Conservation (phyloP, 352 stramenopile species). For the Blastocystis sp. region DNA sequence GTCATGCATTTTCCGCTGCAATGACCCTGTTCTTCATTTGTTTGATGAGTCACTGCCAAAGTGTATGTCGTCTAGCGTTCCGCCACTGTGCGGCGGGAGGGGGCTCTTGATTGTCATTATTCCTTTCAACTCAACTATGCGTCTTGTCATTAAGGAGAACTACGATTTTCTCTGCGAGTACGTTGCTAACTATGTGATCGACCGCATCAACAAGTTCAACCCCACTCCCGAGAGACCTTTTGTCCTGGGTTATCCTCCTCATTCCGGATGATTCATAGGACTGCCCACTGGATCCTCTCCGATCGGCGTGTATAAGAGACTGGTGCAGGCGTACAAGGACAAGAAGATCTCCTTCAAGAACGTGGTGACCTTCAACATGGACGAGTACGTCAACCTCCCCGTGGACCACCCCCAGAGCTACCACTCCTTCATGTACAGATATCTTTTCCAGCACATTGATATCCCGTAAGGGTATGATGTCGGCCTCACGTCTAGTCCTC, state of each 20-base stretch:
- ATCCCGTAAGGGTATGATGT: conserved; percentile 73
- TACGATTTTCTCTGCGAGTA: conserved; percentile 77
- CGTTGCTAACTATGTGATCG: conserved; percentile 80
- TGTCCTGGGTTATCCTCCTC: conserved; percentile 74
- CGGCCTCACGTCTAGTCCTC: conserved; percentile 72
- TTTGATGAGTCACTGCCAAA: conserved; percentile 1
- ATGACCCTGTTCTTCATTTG: conserved; percentile 10
- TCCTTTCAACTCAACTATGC: conserved; percentile 73
- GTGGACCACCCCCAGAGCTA: conserved; percentile 82
- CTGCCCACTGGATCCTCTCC: conserved; percentile 83
- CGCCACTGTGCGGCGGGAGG: not conserved
- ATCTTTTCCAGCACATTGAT: conserved; percentile 84
- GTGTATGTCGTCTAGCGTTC: conserved; percentile 3
- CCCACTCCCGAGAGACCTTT: conserved; percentile 79
- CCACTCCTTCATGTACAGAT: conserved; percentile 84
- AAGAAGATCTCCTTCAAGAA: conserved; percentile 78
- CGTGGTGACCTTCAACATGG: conserved; percentile 86
- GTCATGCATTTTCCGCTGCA: conserved; percentile 3
- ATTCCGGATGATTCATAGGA: conserved; percentile 69
- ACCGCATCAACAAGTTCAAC: conserved; percentile 80
- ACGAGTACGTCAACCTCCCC: conserved; percentile 81
- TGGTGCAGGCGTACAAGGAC: conserved; percentile 78
- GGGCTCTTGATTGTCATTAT: conserved; percentile 6
- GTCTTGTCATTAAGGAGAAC: conserved; percentile 82
- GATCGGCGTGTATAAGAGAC: conserved; percentile 79